Percentiles rank a stretch among this genome's conserved stretches.
Conservation (phyloP, 495 filamentous ascomycete species). For the Penicillium ucsense region DNA sequence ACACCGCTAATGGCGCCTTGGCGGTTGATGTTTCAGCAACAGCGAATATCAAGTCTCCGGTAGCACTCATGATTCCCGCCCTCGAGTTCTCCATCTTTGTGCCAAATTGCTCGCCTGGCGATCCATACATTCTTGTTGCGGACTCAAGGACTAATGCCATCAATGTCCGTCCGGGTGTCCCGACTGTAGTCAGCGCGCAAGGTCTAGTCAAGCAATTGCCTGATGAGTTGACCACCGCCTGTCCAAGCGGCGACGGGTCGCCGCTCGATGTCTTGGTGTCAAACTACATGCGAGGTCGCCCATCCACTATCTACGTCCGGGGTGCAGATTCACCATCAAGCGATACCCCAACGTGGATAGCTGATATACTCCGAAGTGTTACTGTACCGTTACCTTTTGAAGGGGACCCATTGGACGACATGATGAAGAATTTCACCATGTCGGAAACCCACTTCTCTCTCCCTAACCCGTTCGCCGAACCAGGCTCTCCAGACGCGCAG, state of each 20-base stretch:
- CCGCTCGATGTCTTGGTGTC: conserved; percentile 78
- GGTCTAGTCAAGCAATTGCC: conserved; percentile 64
- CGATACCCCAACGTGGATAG: conserved; percentile 70
- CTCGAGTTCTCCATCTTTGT: conserved; percentile 79
- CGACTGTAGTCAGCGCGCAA: conserved; percentile 56
- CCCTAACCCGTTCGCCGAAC: conserved; percentile 66
- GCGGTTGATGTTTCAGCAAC: conserved; percentile 63
- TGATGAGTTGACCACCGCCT: conserved; percentile 54
- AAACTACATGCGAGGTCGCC: conserved; percentile 68
- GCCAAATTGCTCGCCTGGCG: conserved; percentile 56
- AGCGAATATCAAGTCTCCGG: conserved; percentile 62
- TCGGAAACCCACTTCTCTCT: conserved; percentile 74
- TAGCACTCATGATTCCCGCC: conserved; percentile 63
- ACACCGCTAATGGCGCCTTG: conserved; percentile 57
- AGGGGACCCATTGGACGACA: conserved; percentile 64
- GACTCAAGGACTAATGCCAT: conserved; percentile 59
- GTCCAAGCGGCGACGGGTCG: conserved; percentile 65
- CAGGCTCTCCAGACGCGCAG: conserved; percentile 60
- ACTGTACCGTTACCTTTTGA: conserved; percentile 79
- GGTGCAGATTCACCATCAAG: conserved; percentile 57
- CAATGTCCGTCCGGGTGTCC: conserved; percentile 50
- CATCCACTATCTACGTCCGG: conserved; percentile 69
- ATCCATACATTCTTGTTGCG: conserved; percentile 62
- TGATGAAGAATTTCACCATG: conserved; percentile 79
- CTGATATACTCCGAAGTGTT: conserved; percentile 67